Evolutionary conservation across 305 asterid genomes (phyloP).

Genomic region (Rubia tinctorum): DNA sequence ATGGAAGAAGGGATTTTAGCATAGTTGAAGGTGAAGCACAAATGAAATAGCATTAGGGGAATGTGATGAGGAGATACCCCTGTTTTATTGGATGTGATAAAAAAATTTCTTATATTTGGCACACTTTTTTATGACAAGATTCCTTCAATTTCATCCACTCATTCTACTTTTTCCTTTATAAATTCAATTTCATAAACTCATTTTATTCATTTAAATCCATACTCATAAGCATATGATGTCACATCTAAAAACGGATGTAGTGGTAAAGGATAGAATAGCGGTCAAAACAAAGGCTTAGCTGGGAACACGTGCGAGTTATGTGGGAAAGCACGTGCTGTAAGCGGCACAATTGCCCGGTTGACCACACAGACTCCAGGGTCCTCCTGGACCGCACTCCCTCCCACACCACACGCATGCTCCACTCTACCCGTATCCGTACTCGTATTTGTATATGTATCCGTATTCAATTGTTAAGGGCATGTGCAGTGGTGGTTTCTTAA

Average conservation of each 20-base stretch:
- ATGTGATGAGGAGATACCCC: not conserved
- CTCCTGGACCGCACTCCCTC: conserved; percentile 29
- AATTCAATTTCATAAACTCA: no score
- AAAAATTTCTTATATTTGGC: no score
- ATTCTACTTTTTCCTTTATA: no score
- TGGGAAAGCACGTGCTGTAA: conserved; percentile 34
- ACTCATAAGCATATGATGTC: no score
- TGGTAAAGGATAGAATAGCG: not conserved
- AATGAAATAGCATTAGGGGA: not conserved
- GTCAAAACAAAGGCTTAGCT: conserved; percentile 21
- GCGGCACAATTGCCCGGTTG: conserved; percentile 46
- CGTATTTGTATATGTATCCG: no score
- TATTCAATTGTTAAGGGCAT: no score
- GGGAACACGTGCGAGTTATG: conserved; percentile 40
- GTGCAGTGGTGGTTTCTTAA: no score
- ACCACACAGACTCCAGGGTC: conserved; percentile 38
- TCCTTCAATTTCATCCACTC: no score
- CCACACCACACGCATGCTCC: conserved; percentile 18
- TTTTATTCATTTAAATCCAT: no score
- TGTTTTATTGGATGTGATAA: no score
- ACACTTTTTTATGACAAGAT: no score
- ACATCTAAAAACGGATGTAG: not conserved
- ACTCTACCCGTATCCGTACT: not conserved
- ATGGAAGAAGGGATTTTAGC: not conserved
- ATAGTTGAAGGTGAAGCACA: not conserved